phyloP scores from a whole-genome alignment of 2,329 filamentous ascomycete species.

The Fusarium nematophilum region DNA sequence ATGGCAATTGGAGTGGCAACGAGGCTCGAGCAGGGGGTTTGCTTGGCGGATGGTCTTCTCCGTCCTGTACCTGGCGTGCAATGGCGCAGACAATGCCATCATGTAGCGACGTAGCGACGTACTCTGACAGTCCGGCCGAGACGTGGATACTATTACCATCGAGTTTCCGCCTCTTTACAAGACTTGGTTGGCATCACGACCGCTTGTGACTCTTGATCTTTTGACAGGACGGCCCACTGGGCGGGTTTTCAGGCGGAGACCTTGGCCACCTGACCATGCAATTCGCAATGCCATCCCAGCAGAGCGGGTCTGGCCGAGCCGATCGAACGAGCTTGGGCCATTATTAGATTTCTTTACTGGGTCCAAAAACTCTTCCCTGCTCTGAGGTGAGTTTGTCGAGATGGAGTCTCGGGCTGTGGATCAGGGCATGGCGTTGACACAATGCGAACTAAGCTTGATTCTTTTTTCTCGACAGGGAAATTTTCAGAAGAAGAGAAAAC shows the following conservation, averaged over 20 bases:
- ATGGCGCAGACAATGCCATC: not conserved
- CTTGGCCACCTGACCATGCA: conserved; percentile 2
- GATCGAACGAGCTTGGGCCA: conserved; percentile 29
- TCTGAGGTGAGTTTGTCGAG: conserved; percentile 7
- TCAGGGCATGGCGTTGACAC: conserved; percentile 1
- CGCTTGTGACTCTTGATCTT: conserved; percentile 13
- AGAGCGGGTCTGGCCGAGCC: conserved; percentile 24
- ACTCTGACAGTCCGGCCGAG: conserved; percentile 1
- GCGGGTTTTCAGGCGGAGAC: conserved; percentile 3
- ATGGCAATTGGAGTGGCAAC: not conserved
- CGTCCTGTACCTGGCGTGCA: conserved; percentile 1
- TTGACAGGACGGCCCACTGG: conserved; percentile 5
- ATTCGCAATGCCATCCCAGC: conserved; percentile 8
- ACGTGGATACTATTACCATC: conserved; percentile 25
- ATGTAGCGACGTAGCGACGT: conserved; percentile 7
- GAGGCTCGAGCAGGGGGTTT: not conserved
- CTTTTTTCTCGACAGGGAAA: not conserved
- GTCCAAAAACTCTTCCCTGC: conserved; percentile 3
- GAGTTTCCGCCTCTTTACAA: not conserved
- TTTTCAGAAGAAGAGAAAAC: conserved; percentile 1
- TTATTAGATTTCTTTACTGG: conserved; percentile 21
- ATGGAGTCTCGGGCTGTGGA: conserved; percentile 12
- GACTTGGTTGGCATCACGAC: not conserved
- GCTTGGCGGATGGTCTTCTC: conserved; percentile 8
- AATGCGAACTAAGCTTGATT: not conserved